Conservation (phyloP, 1,139 yeast genomes). For the Lodderomyces margitis region DNA sequence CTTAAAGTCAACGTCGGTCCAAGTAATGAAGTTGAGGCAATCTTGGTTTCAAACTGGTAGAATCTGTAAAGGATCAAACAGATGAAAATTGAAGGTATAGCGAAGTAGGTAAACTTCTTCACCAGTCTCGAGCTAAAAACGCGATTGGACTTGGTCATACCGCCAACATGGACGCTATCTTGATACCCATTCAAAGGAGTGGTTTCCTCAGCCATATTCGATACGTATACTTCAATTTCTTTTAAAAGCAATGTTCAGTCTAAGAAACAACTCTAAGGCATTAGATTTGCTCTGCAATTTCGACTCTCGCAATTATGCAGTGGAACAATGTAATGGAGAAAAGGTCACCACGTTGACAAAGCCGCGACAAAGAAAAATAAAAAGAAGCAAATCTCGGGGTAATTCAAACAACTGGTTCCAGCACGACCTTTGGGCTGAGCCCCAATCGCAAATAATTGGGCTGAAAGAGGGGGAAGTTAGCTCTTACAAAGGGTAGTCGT, state of each 20-base stretch:
- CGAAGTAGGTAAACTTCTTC: conserved; percentile 2
- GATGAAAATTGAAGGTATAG: conserved; percentile 6
- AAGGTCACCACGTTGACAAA: too few relatives aligned
- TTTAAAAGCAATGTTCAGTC: too few relatives aligned
- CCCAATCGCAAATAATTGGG: too few relatives aligned
- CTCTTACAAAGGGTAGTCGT: too few relatives aligned
- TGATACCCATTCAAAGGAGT: not conserved
- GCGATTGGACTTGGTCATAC: not conserved
- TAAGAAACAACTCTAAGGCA: too few relatives aligned
- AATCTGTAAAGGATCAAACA: conserved; percentile 1
- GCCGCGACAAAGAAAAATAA: not conserved
- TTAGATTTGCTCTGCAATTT: too few relatives aligned
- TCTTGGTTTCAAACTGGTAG: not conserved
- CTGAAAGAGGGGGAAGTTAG: too few relatives aligned
- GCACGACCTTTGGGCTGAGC: not conserved
- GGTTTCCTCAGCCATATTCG: conserved; percentile 2
- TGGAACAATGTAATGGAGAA: not conserved
- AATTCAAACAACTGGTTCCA: not conserved
- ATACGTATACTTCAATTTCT: too few relatives aligned
- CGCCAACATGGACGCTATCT: not conserved
- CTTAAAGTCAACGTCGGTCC: conserved; percentile 28
- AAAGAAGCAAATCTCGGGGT: too few relatives aligned
- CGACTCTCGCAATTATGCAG: not conserved
- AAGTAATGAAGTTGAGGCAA: conserved; percentile 9
- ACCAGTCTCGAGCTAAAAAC: not conserved